Conservation (phyloP, 1,139 yeast species). For the Pichia sp. region DNA sequence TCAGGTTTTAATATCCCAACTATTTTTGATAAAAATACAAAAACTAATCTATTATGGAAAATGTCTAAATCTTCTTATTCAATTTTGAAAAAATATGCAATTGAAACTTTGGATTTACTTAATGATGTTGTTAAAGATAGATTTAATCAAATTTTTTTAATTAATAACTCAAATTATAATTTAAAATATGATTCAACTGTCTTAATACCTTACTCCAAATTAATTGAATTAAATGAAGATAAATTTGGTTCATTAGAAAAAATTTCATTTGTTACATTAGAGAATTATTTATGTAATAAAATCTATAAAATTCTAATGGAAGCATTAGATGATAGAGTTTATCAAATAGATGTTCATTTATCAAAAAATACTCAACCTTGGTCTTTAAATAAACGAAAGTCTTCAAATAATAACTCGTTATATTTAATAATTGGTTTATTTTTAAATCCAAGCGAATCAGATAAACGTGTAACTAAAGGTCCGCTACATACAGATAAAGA, state of each 20-base stretch:
- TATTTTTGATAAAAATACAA: slow-evolving; percentile 66
- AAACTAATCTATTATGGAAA: slow-evolving; percentile 75
- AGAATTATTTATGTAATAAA: slow-evolving; percentile 57
- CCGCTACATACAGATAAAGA: slow-evolving; percentile 55
- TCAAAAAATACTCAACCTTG: slow-evolving; percentile 21
- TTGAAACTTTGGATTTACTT: slow-evolving; percentile 58
- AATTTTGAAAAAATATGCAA: slow-evolving; percentile 58
- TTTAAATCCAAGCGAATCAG: slow-evolving; percentile 69
- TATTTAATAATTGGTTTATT: slow-evolving; percentile 53
- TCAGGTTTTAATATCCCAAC: slow-evolving; percentile 68
- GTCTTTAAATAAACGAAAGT: slow-evolving; percentile 55
- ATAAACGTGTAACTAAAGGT: slow-evolving; percentile 78
- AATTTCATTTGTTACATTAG: slow-evolving; percentile 65
- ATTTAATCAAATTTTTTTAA: slow-evolving; percentile 77
- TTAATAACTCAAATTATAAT: slow-evolving; percentile 48
- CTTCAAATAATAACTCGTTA: slow-evolving; percentile 32
- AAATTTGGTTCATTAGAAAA: slow-evolving; percentile 67
- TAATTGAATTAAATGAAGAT: slow-evolving; percentile 29
- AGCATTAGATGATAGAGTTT: slow-evolving; percentile 66
- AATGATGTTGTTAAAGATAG: slow-evolving; percentile 80
- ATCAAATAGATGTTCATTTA: slow-evolving; percentile 38
- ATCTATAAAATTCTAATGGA: slow-evolving; percentile 51
- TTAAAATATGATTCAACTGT: slow-evolving; percentile 64
- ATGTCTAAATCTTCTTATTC: slow-evolving; percentile 67
- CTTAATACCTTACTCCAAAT: slow-evolving; percentile 35